Evolutionary conservation across 1,139 yeast species (phyloP), one percentile per base, ranked within the genome.

Genomic region (Taphrina communis): DNA sequence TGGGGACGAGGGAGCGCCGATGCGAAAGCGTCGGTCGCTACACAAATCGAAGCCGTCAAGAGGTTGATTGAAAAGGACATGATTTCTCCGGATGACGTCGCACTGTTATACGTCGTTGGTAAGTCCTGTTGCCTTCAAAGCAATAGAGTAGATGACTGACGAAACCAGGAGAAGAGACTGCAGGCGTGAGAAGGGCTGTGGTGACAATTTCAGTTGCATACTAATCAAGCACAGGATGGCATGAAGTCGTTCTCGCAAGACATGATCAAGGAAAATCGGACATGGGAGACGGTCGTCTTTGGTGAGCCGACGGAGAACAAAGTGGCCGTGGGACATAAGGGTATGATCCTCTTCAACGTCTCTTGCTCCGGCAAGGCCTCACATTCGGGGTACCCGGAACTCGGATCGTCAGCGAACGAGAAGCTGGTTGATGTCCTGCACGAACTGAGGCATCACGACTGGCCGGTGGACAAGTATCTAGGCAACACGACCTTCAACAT

Each of bases 291-390:
- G 4, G 91, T 84, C 35, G 82, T 88, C 58, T 88, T 88, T 76
- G 92, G 92, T 14, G 93, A 88, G 75, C 92, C 93, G 21, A 88
- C 93, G 0, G 91, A 87, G 73, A 79, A 83, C 75, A 86, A 86
- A 74, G 80, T 88, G 35, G 90, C 89, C 1, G 84, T 84, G 6
- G 92, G 92, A 9, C 93, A 88, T 74, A 88, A 88, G 88, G 93
- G 74, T 75, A 80, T 71, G 80, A 80, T 73, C 69, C 78, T 73
- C 78, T 85, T 70, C 75, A 80, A 42, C 17, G 73, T 86, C 51
- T 73, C 76, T 41, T 86, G 84, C 35, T 74, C 77, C 8, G 93
- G 93, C 12, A 81, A 82, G 70, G 86, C 90, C 11, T 70, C 76
- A 2, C 93, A 88, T 75, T 85, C 88, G 5, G 91, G 91, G 0